Percentiles rank a stretch among this genome's conserved stretches.
Conservation (phyloP, 192 early-diverging fungal species). For the Coemansia sp. region DNA sequence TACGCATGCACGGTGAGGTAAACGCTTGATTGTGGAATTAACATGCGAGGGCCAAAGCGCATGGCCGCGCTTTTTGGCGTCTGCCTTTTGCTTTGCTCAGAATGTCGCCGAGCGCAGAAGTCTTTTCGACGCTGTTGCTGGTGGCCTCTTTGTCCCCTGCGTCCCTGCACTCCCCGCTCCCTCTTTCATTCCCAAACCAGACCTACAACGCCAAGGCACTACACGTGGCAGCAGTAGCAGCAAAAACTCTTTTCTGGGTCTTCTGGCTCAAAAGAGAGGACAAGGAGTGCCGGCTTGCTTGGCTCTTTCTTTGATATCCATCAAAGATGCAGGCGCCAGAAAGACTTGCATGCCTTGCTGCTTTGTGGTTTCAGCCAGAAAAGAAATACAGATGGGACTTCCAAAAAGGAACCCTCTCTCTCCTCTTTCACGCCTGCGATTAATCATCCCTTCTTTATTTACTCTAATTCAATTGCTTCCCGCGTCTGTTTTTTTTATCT, state of each 20-base stretch:
- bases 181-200: background rate
- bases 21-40: background rate
- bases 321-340: background rate
- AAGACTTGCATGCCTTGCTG: background rate
- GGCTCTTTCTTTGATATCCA: background rate
- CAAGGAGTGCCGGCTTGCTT: no score
- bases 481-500: background rate
- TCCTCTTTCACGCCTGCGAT: background rate
- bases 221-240: background rate
- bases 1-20: background rate
- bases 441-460: background rate
- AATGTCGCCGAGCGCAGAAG: background rate
- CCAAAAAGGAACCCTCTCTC: background rate
- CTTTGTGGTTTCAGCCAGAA: background rate
- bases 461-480: background rate
- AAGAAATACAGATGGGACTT: background rate
- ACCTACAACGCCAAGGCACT: background rate
- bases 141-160: background rate
- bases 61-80: background rate
- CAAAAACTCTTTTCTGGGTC: no score
- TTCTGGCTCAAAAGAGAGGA: no score
- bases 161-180: background rate
- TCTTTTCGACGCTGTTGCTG: background rate
- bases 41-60: background rate
- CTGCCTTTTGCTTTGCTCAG: background rate